Conservation (phyloP, 345 rosid genomes). For the Odontarrhena argentea region DNA sequence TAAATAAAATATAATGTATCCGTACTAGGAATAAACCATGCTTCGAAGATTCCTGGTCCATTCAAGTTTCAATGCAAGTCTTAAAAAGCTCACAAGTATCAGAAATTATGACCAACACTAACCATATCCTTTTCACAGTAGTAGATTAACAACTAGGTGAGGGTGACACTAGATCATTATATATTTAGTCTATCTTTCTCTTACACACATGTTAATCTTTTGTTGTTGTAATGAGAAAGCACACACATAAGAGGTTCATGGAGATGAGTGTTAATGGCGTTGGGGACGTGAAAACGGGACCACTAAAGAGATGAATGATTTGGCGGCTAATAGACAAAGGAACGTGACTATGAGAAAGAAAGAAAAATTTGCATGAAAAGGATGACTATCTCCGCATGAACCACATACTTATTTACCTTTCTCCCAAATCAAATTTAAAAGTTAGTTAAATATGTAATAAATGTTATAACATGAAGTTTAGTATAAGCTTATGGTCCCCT, state of each 20-base stretch:
- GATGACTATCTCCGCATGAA: conserved; percentile 31
- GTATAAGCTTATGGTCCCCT: conserved; percentile 27
- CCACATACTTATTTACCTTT: conserved; percentile 32
- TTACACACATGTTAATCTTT: conserved; percentile 27
- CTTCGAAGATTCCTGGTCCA: conserved; percentile 40
- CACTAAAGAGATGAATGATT: conserved; percentile 30
- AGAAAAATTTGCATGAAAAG: conserved; percentile 36
- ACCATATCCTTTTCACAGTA: not conserved
- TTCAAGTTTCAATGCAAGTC: conserved; percentile 18
- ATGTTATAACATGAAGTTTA: conserved; percentile 16
- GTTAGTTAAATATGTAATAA: not conserved
- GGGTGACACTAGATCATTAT: conserved; percentile 24
- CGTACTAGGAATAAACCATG: conserved; percentile 32
- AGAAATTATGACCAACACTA: conserved; percentile 33
- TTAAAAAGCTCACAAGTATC: conserved; percentile 8
- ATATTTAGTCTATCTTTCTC: not conserved
- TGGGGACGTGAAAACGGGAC: conserved; percentile 40
- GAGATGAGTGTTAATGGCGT: conserved; percentile 34
- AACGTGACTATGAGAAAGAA: conserved; percentile 35
- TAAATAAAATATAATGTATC: conserved; percentile 5
- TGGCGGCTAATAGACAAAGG: conserved; percentile 41
- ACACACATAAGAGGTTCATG: not conserved
- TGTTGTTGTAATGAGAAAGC: conserved; percentile 21
- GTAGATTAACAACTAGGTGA: conserved; percentile 15
- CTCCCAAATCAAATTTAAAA: not conserved